Percentiles rank a stretch among this genome's conserved stretches.
Conservation (phyloP, 2,329 filamentous ascomycete genomes). For the Ascochyta clinopodiicola region DNA sequence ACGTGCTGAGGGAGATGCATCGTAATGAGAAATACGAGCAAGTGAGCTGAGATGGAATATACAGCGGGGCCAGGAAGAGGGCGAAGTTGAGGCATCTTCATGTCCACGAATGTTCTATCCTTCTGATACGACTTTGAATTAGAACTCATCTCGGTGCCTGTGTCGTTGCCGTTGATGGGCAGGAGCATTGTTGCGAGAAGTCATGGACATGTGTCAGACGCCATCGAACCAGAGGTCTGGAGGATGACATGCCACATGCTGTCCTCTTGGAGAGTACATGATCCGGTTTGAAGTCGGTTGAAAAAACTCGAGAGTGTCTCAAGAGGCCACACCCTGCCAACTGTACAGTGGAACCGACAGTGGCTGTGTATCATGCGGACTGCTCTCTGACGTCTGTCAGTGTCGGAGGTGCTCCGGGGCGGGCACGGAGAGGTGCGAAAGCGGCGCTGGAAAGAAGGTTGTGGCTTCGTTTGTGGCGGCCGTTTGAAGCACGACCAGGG, state of each 20-base stretch:
- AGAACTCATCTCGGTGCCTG: no score
- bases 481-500: constrained; percentile 12
- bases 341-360: not conserved
- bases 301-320: not conserved
- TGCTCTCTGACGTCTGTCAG: constrained; percentile 10
- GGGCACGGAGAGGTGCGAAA: constrained; percentile 6
- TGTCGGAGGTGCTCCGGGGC: constrained; percentile 5
- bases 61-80: constrained; percentile 4
- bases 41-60: constrained; percentile 2
- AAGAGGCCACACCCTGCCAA: not conserved
- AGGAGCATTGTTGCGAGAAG: no score
- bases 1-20: not conserved
- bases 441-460: constrained; percentile 13
- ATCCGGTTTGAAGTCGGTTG: no score
- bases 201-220: no score
- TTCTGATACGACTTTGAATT: not conserved
- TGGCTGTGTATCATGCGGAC: constrained; percentile 12
- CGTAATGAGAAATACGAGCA: constrained; percentile 11
- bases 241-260: no score
- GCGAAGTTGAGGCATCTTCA: not conserved
- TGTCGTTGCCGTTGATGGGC: no score
- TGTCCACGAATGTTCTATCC: not conserved
- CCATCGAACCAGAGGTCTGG: no score
- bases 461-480: constrained; percentile 18
- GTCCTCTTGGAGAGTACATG: no score